Evolutionary conservation across 2,329 filamentous ascomycete genomes (phyloP), one percentile per base, ranked within the genome.

Genomic region (Monilinia aucupariae): DNA sequence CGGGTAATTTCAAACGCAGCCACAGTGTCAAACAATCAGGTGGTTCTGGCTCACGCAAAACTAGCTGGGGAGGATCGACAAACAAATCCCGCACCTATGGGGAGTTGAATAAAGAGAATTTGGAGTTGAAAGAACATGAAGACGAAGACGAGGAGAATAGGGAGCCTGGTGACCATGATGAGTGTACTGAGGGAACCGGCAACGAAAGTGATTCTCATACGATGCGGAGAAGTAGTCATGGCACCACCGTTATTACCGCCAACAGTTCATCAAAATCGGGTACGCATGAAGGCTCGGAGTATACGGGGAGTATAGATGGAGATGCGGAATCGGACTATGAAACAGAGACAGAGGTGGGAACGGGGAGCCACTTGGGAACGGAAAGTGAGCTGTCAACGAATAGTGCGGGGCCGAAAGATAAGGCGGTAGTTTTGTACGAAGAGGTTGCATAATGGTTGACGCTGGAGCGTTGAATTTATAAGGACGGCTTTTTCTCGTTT

Each of bases 21-120:
- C 88, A 92, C 73, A 92, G 89, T 64, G 88, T 91, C 68, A 87
- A 89, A 70, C 85, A 84, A 27, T 81, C 85, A 34, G 78, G 76
- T 41, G 76, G 75, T 13, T 72, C 74, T 1, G 77, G 78, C 0
- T 73, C 84, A 53, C 81, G 89, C 54, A 91, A 92, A 76, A 79
- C 81, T 50, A 91, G 88, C 71, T 91, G 88, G 88, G 85, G 82
- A 37, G 83, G 82, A 20, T 78, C 75, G 7, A 20, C 70, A 1
- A 62, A 68, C 30, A 69, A 70, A 41, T 20, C 41, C 1, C 45
- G 51, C 53, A 56, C 56, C 41, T 81, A 82, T 59, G 82, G 79
- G 4, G 80, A 82, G 30, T 75, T 84, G 22, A 79, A 83, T 64
- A 87, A 88, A 74, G 86, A 88, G 72, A 88, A 89, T 67, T 77